These are phyloP conservation scores for Apiotrichum domesticum DNA, from an alignment of 1,284 basidiomycete species.

Conservation along the genomic window DNA sequence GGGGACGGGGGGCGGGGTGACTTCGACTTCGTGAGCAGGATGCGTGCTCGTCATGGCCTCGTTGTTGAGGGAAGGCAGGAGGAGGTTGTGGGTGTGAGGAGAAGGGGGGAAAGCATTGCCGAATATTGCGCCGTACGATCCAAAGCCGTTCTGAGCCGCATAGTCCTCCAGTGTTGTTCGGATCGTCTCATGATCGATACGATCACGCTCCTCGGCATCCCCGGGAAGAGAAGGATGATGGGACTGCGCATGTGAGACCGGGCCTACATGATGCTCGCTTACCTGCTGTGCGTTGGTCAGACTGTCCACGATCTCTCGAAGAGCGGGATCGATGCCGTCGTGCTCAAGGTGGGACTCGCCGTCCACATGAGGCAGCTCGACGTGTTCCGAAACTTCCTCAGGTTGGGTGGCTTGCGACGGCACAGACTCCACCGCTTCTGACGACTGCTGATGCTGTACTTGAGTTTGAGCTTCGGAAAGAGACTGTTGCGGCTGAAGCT, in stretches of 20 bases:
- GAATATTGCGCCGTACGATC: slow-evolving; percentile 16
- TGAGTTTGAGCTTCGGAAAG: too few relatives aligned
- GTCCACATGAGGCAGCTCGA: neutral
- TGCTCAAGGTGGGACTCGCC: slow-evolving; percentile 15
- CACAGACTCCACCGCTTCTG: neutral
- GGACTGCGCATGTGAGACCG: slow-evolving; percentile 6
- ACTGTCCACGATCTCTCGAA: slow-evolving; percentile 44
- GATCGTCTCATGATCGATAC: slow-evolving; percentile 30
- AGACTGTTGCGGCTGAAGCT: neutral
- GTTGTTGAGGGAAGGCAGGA: slow-evolving; percentile 6
- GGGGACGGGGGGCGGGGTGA: neutral
- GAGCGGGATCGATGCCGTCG: slow-evolving; percentile 41
- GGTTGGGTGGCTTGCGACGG: too few relatives aligned
- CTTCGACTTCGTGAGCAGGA: too few relatives aligned
- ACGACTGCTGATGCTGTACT: neutral
- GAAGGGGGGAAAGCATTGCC: slow-evolving; percentile 18
- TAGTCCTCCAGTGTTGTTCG: slow-evolving; percentile 36
- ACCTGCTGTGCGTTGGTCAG: slow-evolving; percentile 42
- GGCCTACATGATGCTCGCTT: neutral
- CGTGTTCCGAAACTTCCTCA: neutral
- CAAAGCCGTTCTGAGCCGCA: slow-evolving; percentile 12
- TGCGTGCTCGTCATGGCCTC: neutral
- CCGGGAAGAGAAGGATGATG: slow-evolving; percentile 8
- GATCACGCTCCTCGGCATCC: slow-evolving; percentile 28
- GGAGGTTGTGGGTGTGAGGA: slow-evolving; percentile 9